These are phyloP conservation scores for Ananas comosus DNA, from an alignment of 176 grass and related monocot genomes.

Conservation along the genomic window DNA sequence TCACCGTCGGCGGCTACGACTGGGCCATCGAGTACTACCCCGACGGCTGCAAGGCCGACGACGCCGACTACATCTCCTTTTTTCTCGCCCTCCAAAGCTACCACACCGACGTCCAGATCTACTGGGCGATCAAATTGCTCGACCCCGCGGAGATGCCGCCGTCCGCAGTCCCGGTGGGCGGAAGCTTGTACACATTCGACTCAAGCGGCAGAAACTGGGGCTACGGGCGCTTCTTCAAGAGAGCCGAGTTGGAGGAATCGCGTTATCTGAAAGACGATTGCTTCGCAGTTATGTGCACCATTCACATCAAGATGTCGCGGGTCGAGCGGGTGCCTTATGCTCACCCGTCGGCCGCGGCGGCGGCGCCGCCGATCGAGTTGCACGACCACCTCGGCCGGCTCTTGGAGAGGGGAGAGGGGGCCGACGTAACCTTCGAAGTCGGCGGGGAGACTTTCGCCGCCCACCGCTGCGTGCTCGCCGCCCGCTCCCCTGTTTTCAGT, in stretches of 20 bases:
- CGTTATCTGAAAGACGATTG: no score
- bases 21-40: constrained; percentile 38
- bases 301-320: no score
- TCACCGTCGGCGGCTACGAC: constrained; percentile 23
- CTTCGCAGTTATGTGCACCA: no score
- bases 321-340: neutral
- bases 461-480: constrained; percentile 27
- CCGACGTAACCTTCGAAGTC: constrained; percentile 33
- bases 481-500: constrained; percentile 28
- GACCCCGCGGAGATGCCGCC: constrained; percentile 4
- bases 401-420: constrained; percentile 9
- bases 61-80: constrained; percentile 6
- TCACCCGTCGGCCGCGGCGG: neutral
- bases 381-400: constrained; percentile 4
- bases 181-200: no score
- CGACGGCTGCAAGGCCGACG: constrained; percentile 10
- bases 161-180: no score
- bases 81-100: constrained; percentile 13
- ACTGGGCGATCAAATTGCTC: constrained; percentile 31
- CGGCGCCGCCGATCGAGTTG: neutral
- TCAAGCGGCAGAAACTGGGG: no score
- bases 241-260: no score
- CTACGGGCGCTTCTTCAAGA: no score
- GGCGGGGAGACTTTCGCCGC: constrained; percentile 12
- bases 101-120: constrained; percentile 5